Conservation (phyloP, 306 rosid genomes). For the Senna siamea region DNA sequence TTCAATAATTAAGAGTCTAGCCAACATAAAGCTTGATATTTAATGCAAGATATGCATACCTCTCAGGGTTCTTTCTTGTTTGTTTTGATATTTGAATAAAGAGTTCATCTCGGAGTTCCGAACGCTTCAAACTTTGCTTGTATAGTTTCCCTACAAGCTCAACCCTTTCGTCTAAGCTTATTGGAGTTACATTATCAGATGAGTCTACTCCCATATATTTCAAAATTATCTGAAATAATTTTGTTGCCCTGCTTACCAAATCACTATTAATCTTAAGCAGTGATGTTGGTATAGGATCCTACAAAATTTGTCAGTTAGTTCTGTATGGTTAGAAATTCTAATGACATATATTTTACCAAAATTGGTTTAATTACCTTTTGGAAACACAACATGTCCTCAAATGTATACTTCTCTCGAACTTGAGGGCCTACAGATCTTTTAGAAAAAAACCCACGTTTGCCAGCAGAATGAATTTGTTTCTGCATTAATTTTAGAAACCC, state of each 20-base stretch:
- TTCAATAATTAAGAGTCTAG: slow-evolving; percentile 16
- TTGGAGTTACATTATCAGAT: slow-evolving; percentile 65
- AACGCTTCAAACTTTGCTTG: slow-evolving; percentile 88
- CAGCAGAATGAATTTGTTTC: slow-evolving; percentile 94
- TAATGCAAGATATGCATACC: slow-evolving; percentile 49
- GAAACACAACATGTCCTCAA: slow-evolving; percentile 95
- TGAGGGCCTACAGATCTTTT: slow-evolving; percentile 82
- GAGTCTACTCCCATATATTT: slow-evolving; percentile 92
- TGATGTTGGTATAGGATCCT: slow-evolving; percentile 94
- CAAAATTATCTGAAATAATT: slow-evolving; percentile 83
- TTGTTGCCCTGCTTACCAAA: slow-evolving; percentile 81
- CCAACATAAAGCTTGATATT: slow-evolving; percentile 25
- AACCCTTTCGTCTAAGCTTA: slow-evolving; percentile 77
- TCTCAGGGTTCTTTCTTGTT: slow-evolving; percentile 89
- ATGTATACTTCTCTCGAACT: slow-evolving; percentile 73
- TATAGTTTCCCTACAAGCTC: slow-evolving; percentile 84
- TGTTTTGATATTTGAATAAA: slow-evolving; percentile 92
- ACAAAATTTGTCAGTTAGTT: slow-evolving; percentile 30
- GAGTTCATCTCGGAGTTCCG: slow-evolving; percentile 95
- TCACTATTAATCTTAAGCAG: slow-evolving; percentile 80
- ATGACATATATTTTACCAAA: neutral
- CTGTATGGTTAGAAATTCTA: neutral
- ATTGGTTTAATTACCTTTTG: slow-evolving; percentile 67
- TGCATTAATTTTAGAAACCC: slow-evolving; percentile 88
- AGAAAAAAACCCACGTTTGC: slow-evolving; percentile 90